phyloP scores from a whole-genome alignment of 257 asterid genomes.

The Nyctanthes arbortristis region DNA sequence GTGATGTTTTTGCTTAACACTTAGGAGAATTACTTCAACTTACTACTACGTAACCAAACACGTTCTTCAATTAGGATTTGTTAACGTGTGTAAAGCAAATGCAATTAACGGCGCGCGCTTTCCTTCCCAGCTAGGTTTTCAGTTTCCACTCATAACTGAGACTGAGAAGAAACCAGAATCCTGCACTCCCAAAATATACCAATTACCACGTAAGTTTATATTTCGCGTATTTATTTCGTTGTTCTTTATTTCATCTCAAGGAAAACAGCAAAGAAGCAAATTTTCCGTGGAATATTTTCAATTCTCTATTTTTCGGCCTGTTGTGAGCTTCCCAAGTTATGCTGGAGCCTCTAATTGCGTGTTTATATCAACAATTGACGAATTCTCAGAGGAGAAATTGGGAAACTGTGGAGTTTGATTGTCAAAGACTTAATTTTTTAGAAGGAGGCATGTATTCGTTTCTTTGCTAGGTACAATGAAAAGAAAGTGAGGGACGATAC shows the following conservation, averaged over 20 bases:
- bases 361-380: not conserved
- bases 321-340: not conserved
- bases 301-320: too few species aligned
- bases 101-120: slow-evolving; percentile 25
- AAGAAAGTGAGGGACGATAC: not conserved
- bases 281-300: not conserved
- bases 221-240: not conserved
- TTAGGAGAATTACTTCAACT: too few species aligned
- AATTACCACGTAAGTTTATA: not conserved
- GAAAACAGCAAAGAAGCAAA: not conserved
- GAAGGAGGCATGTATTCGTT: not conserved
- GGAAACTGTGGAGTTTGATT: not conserved
- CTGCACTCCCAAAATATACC: not conserved
- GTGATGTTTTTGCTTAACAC: too few species aligned
- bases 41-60: too few species aligned
- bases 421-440: not conserved
- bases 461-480: not conserved
- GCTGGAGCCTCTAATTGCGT: too few species aligned
- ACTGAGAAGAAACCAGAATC: not conserved
- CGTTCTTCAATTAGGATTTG: too few species aligned
- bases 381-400: not conserved
- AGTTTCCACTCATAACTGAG: not conserved
- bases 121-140: slow-evolving; percentile 23
- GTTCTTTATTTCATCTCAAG: not conserved
- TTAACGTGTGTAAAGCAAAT: too few species aligned